Evolutionary conservation across 1,139 yeast genomes (phyloP), one percentile per base, ranked within the genome.

Genomic region (Kodamaea arcana): DNA sequence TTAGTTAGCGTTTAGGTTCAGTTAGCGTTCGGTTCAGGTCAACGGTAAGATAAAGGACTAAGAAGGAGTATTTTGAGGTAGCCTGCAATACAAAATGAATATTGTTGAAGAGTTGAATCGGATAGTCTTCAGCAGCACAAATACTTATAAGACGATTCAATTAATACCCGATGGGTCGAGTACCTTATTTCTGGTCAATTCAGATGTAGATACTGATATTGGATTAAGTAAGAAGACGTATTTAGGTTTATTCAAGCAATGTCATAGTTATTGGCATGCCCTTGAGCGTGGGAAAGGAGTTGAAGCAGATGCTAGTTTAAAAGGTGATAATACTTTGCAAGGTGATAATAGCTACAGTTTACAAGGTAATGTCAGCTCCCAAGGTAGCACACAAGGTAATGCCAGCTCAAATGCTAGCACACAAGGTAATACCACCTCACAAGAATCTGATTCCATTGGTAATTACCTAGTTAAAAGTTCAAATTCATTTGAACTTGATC

Each of bases 201-300:
- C 46, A 13, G 46, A 47, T 7, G 49, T 42, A 4, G 48, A 42
- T 4, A 45, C 47, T 3, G 69, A 63, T 24, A 58, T 69, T 6
- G 75, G 72, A 0, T 23, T 69, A 7, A 45, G 59, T 24, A 67
- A 65, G 39, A 35, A 32, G 14, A 44, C 54, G 2, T 68, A 65
- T 38, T 46, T 65, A 25, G 37, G 33, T 15, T 35, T 67, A 5
- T 69, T 69, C 45, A 58, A 51, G 32, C 60, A 59, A 37, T 57
- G 62, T 12, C 74, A 69, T 40, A 43, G 47, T 1, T 49, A 41
- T 32, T 66, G 71, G 69, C 58, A 61, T 33, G 25, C 24, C 31
- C 21, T 15, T 27, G n/a, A n/a, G n/a, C n/a, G n/a, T n/a, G n/a
- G n/a, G n/a, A n/a, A n/a, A n/a, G n/a, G n/a, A n/a, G n/a, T n/a